A percentile compares a stretch with the other conserved stretches of the same genome.
Evolutionary conservation across 176 grass and related monocot species (phyloP).

Genomic region (Elymus sibiricus): DNA sequence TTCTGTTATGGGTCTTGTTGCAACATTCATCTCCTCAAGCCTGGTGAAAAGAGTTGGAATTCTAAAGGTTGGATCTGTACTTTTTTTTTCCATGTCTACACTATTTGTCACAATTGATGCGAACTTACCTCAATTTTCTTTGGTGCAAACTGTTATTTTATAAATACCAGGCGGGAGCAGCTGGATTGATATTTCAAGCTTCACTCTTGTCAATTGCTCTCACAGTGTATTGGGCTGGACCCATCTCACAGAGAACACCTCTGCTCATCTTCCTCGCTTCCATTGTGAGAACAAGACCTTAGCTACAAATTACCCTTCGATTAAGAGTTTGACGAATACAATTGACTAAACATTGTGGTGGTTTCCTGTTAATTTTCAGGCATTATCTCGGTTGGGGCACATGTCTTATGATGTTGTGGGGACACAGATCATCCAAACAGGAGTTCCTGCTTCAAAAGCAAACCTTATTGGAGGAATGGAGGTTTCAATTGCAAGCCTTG

Average conservation of each 20-base stretch:
- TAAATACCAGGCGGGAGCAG: conserved; percentile 75
- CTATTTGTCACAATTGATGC: conserved; percentile 3
- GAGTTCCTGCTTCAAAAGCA: conserved; percentile 83
- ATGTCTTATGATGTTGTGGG: conserved; percentile 98
- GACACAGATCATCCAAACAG: conserved; percentile 94
- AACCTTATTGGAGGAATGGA: conserved; percentile 94
- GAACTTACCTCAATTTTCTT: neutral
- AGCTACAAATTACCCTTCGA: conserved; percentile 4
- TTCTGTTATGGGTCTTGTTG: conserved; percentile 91
- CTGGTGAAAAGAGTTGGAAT: conserved; percentile 93
- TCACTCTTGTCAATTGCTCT: conserved; percentile 71
- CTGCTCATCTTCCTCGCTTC: conserved; percentile 83
- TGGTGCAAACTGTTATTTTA: conserved; percentile 18
- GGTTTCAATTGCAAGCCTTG: conserved; percentile 92
- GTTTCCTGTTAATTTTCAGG: conserved; percentile 45
- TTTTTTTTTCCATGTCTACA: neutral
- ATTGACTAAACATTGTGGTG: neutral
- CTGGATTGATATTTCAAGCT: conserved; percentile 97
- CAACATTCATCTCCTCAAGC: conserved; percentile 82
- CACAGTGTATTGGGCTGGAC: conserved; percentile 72
- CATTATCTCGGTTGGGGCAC: conserved; percentile 79
- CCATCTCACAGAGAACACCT: conserved; percentile 57
- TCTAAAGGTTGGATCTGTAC: conserved; percentile 69
- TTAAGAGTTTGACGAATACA: neutral
- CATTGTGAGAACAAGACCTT: conserved; percentile 55